Conservation (phyloP, 768 basidiomycete genomes). For the Boletus rufocinnamomeus region DNA sequence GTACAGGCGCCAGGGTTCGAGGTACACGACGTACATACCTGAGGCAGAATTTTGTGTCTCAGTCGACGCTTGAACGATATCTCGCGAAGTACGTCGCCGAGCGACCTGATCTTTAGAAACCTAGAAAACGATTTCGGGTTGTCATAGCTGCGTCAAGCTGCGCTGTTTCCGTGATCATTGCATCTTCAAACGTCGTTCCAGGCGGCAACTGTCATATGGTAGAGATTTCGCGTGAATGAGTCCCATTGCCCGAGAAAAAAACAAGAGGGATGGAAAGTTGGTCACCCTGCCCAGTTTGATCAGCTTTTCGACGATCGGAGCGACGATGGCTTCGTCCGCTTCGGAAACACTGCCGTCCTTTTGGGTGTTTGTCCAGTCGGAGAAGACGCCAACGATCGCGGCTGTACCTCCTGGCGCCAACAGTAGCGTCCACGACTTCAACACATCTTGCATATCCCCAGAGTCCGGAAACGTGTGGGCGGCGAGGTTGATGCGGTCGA, state of each 20-base stretch:
- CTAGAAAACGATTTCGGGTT: constrained; percentile 40
- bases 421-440: constrained; percentile 40
- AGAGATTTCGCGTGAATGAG: neutral
- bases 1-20: neutral
- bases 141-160: constrained; percentile 37
- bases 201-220: constrained; percentile 16
- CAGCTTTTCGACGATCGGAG: constrained; percentile 18
- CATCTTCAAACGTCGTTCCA: constrained; percentile 10
- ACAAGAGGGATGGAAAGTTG: neutral
- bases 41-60: no score
- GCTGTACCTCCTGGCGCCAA: constrained; percentile 33
- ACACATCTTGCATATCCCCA: constrained; percentile 30
- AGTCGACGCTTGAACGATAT: constrained; percentile 24
- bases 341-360: constrained; percentile 12
- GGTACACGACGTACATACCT: no score
- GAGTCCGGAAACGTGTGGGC: constrained; percentile 42
- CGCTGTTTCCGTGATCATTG: constrained; percentile 1
- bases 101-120: constrained; percentile 32
- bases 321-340: constrained; percentile 15
- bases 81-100: constrained; percentile 24
- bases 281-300: constrained; percentile 24
- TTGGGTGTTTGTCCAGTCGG: constrained; percentile 39
- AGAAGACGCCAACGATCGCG: constrained; percentile 42
- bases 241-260: neutral
- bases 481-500: constrained; percentile 48